Base-by-base conservation (phyloP, 129 eudicot genomes). In the Logfia minima region DNA sequence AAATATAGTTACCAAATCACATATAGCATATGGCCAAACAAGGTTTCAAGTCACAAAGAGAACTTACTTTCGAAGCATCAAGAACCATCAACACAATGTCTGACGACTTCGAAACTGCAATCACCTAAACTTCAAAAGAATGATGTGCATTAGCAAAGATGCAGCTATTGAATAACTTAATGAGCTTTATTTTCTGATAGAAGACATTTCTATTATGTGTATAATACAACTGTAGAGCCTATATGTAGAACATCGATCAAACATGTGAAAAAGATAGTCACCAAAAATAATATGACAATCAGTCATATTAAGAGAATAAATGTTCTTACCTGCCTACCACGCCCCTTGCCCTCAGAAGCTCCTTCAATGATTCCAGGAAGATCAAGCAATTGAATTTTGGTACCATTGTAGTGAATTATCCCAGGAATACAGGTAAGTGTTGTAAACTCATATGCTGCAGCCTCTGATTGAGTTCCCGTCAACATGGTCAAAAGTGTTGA, bases 281-380 rank as follows among this genome's bases (percentile, higher is more conserved):
- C 70, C 24, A 70, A 23, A 7, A 18, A 77, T 8, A 69, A 69
- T 53, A 70, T 60, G 29, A 23, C 3, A 22, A 41, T 41, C 56
- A 69, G 34, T 28, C 51, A 26, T 28, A 21, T 31, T 31, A 71
- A 29, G 39, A 2, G 6, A 71, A 21, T 14, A 71, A 41, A 79
- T 61, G 66, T 31, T 19, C 62, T 76, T 66, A 94, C 99, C 97
- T 94, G 99, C 83, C 99, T 85, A 79, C 99, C 97, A 80, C 99
- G 99, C 69, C 99, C 99, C 80, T 94, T 94, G 77, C 99, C 99
- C 88, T 94, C 97, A n/a, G 99, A 89, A 72, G 97, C 99, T 84
- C 99, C 99, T 88, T 94, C 99, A 75, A 94, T 94, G 67, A 94
- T 94, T 84, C 97, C 97, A 74, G 97, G 99, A 87, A 94, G 99